A percentile compares a stretch with the other conserved stretches of the same genome.
Conservation (phyloP, 768 basidiomycete genomes). For the Rossbeevera mucosa region DNA sequence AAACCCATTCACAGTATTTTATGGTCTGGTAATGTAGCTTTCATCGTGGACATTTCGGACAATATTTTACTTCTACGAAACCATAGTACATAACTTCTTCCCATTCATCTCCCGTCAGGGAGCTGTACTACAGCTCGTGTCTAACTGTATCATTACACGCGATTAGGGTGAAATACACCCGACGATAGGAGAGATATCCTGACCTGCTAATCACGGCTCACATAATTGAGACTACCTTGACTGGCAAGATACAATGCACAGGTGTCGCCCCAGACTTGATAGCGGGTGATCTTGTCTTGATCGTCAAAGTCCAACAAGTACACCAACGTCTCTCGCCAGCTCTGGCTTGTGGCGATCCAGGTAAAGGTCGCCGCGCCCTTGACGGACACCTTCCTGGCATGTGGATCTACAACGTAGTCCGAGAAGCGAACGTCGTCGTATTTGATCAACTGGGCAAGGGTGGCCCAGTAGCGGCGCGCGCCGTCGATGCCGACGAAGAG, state of each 20-base stretch:
- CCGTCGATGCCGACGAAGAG: constrained; percentile 42
- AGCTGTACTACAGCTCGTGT: constrained; percentile 1
- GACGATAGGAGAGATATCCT: neutral
- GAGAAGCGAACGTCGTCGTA: constrained; percentile 52
- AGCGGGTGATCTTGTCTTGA: constrained; percentile 48
- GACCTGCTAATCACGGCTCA: constrained; percentile 2
- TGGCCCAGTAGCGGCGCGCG: constrained; percentile 46
- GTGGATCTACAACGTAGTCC: constrained; percentile 51
- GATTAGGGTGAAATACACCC: neutral
- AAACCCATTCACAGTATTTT: constrained; percentile 9
- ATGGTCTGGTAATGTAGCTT: constrained; percentile 18
- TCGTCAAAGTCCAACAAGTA: constrained; percentile 61
- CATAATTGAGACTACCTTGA: constrained; percentile 37
- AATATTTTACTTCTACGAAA: neutral
- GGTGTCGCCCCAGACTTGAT: constrained; percentile 68
- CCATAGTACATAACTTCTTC: neutral
- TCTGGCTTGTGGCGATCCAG: constrained; percentile 49
- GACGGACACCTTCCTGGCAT: constrained; percentile 47
- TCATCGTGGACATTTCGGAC: constrained; percentile 12
- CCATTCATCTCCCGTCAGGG: neutral
- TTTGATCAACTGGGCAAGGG: constrained; percentile 41
- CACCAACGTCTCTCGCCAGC: constrained; percentile 59
- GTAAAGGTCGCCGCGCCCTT: constrained; percentile 54
- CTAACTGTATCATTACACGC: constrained; percentile 14
- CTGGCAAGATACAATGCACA: constrained; percentile 60